Conservation (phyloP, 306 rosid species). For the Lupinus albus region DNA sequence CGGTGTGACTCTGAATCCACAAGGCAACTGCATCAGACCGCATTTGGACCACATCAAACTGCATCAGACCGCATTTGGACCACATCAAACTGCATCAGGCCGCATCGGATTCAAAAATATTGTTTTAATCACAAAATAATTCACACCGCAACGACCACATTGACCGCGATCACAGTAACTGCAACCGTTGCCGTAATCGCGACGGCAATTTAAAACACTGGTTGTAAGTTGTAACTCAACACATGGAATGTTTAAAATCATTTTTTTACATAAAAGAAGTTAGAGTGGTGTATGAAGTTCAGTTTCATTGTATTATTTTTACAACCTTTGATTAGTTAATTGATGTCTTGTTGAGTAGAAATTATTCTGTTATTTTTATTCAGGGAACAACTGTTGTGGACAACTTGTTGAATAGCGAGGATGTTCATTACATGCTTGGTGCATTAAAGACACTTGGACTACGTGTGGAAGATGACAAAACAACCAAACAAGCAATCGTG, state of each 20-base stretch:
- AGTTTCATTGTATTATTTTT: constrained; percentile 11
- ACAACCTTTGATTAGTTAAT: constrained; percentile 2
- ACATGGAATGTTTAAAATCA: not conserved
- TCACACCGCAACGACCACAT: too few species aligned
- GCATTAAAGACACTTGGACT: constrained; percentile 88
- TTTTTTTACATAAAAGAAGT: not conserved
- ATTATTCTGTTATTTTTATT: constrained; percentile 31
- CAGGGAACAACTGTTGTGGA: constrained; percentile 98
- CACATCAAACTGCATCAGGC: too few species aligned
- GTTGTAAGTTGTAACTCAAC: not conserved
- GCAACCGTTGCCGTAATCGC: too few species aligned
- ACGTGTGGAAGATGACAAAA: constrained; percentile 73
- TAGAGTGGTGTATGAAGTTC: constrained; percentile 21
- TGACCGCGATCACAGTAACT: too few species aligned
- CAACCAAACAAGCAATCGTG: constrained; percentile 71
- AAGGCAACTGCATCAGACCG: too few species aligned
- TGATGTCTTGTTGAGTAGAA: constrained; percentile 14
- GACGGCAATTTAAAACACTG: too few species aligned
- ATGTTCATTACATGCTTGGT: constrained; percentile 91
- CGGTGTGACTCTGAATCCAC: too few species aligned
- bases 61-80: too few species aligned
- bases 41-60: too few species aligned
- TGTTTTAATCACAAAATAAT: too few species aligned
- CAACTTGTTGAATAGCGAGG: constrained; percentile 90
- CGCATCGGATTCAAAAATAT: too few species aligned